Evolutionary conservation across 2,329 filamentous ascomycete species (phyloP).

Genomic region (Hypocreales sp.): DNA sequence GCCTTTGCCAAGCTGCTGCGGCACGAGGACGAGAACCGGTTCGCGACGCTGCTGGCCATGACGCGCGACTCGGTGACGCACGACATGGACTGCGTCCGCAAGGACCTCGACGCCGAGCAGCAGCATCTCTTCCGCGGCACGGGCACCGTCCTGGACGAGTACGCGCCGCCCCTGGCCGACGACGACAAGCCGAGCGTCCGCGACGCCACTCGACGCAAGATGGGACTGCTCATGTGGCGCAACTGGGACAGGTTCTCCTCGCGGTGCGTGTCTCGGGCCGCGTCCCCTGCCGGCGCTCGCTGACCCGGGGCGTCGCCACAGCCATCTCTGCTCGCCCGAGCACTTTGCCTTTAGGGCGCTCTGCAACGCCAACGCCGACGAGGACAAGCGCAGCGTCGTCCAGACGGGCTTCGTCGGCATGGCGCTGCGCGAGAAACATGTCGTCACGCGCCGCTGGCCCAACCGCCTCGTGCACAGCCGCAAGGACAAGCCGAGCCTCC

Average conservation of each 20-base stretch:
- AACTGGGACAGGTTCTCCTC: slow-evolving; percentile 11
- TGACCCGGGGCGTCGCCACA: slow-evolving; percentile 1
- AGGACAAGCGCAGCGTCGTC: slow-evolving; percentile 2
- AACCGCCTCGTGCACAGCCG: slow-evolving; percentile 7
- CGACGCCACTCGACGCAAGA: slow-evolving; percentile 5
- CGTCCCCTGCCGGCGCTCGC: not conserved
- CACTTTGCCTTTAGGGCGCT: slow-evolving; percentile 2
- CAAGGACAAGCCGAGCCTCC: slow-evolving; percentile 2
- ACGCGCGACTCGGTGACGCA: slow-evolving; percentile 3
- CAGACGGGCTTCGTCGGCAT: slow-evolving; percentile 7
- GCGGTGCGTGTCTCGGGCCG: slow-evolving; percentile 3
- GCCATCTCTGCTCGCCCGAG: slow-evolving; percentile 3
- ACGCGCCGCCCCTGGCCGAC: slow-evolving; percentile 5
- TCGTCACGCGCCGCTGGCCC: slow-evolving; percentile 8
- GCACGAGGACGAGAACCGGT: slow-evolving; percentile 10
- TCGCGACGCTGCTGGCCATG: slow-evolving; percentile 9
- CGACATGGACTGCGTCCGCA: not conserved
- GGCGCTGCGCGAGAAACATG: slow-evolving; percentile 6
- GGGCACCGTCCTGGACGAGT: slow-evolving; percentile 6
- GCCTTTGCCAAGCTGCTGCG: slow-evolving; percentile 5
- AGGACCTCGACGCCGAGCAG: slow-evolving; percentile 3
- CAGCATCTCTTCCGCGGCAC: not conserved
- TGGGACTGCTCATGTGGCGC: slow-evolving; percentile 9
- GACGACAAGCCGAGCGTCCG: not conserved
- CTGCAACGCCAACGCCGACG: not conserved